Percentiles rank a stretch among this genome's conserved stretches.
Conservation (phyloP, 2,329 filamentous ascomycete genomes). For the Chaetomiaceae sp. region DNA sequence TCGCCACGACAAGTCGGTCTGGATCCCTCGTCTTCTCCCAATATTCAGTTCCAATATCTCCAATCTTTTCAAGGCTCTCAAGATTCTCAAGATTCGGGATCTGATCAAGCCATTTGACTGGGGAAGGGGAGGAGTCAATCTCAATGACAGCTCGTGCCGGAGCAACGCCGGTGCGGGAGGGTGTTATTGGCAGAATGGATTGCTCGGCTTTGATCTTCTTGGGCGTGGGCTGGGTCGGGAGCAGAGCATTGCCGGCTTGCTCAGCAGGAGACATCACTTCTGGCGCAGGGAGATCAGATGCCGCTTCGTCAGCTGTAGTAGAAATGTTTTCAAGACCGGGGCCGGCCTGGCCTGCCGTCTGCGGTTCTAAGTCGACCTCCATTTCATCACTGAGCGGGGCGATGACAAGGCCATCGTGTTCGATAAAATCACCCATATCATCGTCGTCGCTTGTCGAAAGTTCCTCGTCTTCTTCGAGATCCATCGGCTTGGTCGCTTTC, state of each 20-base stretch:
- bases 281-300: neutral
- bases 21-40: constrained; percentile 23
- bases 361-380: constrained; percentile 13
- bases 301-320: neutral
- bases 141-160: constrained; percentile 11
- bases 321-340: neutral
- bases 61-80: constrained; percentile 13
- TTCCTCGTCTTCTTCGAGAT: constrained; percentile 41
- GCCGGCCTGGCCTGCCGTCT: neutral
- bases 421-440: constrained; percentile 46
- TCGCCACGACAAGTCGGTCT: constrained; percentile 27
- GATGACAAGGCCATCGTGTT: constrained; percentile 29
- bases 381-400: constrained; percentile 10
- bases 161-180: neutral
- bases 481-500: constrained; percentile 34
- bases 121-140: constrained; percentile 10
- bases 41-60: constrained; percentile 12
- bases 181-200: constrained; percentile 1
- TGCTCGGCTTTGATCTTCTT: constrained; percentile 10
- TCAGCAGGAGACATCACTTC: neutral
- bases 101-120: neutral
- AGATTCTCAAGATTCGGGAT: constrained; percentile 13
- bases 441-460: constrained; percentile 46
- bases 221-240: neutral
- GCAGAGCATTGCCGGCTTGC: neutral